Conservation (phyloP, 2,329 filamentous ascomycete species). For the Atkinsonella hypoxylon region DNA sequence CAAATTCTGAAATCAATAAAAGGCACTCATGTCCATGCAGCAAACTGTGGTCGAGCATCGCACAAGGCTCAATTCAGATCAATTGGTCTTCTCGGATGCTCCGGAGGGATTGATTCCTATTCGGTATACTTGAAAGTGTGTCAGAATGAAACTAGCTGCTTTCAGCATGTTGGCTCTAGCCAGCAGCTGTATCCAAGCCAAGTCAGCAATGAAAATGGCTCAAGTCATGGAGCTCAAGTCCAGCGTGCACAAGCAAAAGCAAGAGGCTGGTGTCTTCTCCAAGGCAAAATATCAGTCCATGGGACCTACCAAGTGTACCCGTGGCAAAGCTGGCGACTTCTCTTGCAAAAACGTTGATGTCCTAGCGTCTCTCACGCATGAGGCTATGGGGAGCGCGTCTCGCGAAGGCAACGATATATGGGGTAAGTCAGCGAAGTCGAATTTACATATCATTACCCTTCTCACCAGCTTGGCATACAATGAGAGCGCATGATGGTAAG, state of each 20-base stretch:
- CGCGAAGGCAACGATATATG: conserved; percentile 24
- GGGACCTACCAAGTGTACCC: neutral
- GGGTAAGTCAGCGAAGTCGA: conserved; percentile 10
- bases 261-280: neutral
- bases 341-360: conserved; percentile 24
- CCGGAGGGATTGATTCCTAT: neutral
- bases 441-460: too few relatives aligned
- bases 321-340: conserved; percentile 15
- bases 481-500: too few relatives aligned
- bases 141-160: conserved; percentile 1
- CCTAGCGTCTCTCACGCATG: conserved; percentile 24
- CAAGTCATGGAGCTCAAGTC: neutral
- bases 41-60: too few relatives aligned
- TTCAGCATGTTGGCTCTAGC: neutral
- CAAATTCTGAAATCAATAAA: too few relatives aligned
- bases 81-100: too few relatives aligned
- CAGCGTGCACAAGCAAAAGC: neutral
- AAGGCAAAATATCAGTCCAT: neutral
- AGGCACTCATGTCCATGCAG: too few relatives aligned
- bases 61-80: too few relatives aligned
- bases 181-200: neutral
- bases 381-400: conserved; percentile 21
- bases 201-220: neutral
- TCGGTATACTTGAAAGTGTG: neutral
- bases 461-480: too few relatives aligned